These are phyloP conservation scores for Porcisia hertigi DNA, from an alignment of 208 protist species.

Conservation along the genomic window DNA sequence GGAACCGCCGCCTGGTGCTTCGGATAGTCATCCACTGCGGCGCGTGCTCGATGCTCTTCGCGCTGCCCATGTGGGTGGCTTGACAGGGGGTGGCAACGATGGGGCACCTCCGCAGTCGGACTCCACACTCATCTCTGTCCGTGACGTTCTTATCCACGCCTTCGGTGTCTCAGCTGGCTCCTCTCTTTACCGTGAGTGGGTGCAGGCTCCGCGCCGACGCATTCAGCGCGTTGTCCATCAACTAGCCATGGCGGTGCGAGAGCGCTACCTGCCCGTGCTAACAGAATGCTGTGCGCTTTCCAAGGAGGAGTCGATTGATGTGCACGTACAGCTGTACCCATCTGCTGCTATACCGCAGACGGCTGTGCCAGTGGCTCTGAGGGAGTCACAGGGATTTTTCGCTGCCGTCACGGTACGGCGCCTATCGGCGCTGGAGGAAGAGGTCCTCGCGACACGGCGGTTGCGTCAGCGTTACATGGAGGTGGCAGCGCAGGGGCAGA, in stretches of 20 bases:
- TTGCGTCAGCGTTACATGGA: conserved; percentile 41
- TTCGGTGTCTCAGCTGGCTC: conserved; percentile 44
- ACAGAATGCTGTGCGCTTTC: background rate
- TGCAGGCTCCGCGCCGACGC: conserved; percentile 39
- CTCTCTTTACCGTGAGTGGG: conserved; percentile 51
- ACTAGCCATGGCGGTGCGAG: conserved; percentile 13
- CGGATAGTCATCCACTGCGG: conserved; percentile 2
- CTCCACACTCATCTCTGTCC: background rate
- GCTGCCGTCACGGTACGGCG: conserved; percentile 58
- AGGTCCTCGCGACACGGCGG: conserved; percentile 30
- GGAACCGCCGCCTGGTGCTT: background rate
- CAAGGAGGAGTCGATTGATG: conserved; percentile 24
- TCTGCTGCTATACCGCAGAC: background rate
- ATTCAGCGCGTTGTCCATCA: conserved; percentile 23
- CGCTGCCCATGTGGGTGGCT: background rate
- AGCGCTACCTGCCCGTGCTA: conserved; percentile 10
- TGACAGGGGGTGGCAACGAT: background rate
- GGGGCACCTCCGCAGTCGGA: background rate
- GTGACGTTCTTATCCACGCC: conserved; percentile 13
- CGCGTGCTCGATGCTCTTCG: conserved; percentile 22
- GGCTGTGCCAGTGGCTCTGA: conserved; percentile 5
- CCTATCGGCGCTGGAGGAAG: conserved; percentile 28
- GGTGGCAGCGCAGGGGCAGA: conserved; percentile 64
- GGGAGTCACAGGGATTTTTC: conserved; percentile 26
- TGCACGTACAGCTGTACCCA: conserved; percentile 76